A percentile compares a stretch with the other conserved stretches of the same genome.
These are phyloP conservation scores for Macrocybe gigantea DNA, from an alignment of 768 basidiomycete species.

Conservation along the genomic window DNA sequence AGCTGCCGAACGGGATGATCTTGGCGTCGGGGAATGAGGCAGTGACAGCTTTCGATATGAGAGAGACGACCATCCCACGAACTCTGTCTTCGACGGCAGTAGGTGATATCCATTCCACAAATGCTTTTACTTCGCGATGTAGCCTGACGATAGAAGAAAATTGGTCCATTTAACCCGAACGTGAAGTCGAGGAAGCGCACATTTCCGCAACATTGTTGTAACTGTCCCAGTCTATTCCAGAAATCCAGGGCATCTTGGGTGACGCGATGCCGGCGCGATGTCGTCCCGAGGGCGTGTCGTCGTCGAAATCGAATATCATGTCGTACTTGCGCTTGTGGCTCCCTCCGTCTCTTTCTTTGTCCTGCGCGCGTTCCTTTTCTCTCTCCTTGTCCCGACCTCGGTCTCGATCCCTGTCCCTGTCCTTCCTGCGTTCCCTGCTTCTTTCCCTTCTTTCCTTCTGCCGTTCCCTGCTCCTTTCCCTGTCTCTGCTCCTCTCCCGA, in stretches of 20 bases:
- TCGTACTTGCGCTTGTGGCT: slow-evolving; percentile 42
- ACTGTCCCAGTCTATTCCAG: slow-evolving; percentile 61
- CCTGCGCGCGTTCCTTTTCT: slow-evolving; percentile 11
- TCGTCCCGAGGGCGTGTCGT: slow-evolving; percentile 48
- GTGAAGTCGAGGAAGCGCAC: slow-evolving; percentile 38
- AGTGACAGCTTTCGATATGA: slow-evolving; percentile 62
- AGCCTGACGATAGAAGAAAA: slow-evolving; percentile 43
- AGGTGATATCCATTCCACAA: slow-evolving; percentile 84
- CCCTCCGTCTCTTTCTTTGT: slow-evolving; percentile 4
- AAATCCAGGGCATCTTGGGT: slow-evolving; percentile 67
- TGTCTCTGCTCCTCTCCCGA: slow-evolving; percentile 13
- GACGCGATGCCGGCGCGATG: slow-evolving; percentile 45
- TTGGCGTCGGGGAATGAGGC: slow-evolving; percentile 72
- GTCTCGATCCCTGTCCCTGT: not conserved
- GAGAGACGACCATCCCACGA: slow-evolving; percentile 63
- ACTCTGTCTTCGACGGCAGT: slow-evolving; percentile 81
- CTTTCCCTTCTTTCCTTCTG: not conserved
- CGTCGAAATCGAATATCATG: slow-evolving; percentile 35
- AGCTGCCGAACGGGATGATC: slow-evolving; percentile 88
- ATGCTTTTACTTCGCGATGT: slow-evolving; percentile 81
- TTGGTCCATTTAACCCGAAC: not conserved
- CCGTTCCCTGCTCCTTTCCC: slow-evolving; percentile 2
- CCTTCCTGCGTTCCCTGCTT: slow-evolving; percentile 13
- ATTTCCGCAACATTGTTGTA: slow-evolving; percentile 81
- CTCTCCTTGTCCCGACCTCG: slow-evolving; percentile 3